These are phyloP conservation scores for Pseudopyrenochaeta lycopersici DNA, from an alignment of 2,329 filamentous ascomycete species.

Conservation along the genomic window DNA sequence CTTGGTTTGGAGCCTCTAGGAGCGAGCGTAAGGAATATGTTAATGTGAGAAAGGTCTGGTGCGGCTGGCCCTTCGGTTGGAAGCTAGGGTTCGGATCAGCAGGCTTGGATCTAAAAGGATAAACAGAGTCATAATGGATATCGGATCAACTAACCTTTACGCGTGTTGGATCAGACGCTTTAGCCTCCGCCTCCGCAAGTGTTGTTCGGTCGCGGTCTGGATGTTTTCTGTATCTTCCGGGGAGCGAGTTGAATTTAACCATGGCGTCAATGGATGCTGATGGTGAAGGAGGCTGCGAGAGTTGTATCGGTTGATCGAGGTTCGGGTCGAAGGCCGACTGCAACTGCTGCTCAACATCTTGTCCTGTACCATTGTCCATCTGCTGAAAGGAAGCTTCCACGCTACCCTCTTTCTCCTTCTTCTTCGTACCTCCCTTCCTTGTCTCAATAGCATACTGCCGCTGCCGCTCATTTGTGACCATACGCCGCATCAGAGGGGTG, in stretches of 20 bases:
- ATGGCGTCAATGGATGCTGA: background rate
- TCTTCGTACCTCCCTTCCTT: conserved; percentile 58
- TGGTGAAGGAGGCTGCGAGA: conserved; percentile 4
- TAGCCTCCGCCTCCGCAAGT: background rate
- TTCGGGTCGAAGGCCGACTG: conserved; percentile 16
- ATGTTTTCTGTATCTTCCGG: background rate
- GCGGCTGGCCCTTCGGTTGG: conserved; percentile 11
- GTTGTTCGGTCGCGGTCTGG: background rate
- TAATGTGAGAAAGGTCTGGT: conserved; percentile 55
- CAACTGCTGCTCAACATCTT: conserved; percentile 20
- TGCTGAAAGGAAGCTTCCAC: conserved; percentile 23
- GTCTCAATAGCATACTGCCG: conserved; percentile 66
- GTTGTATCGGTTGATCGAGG: conserved; percentile 4
- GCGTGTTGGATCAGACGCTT: background rate
- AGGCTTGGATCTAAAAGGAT: background rate
- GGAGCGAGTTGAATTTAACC: background rate
- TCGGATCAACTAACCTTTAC: conserved; percentile 2
- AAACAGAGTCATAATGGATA: background rate
- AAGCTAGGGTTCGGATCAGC: conserved; percentile 8
- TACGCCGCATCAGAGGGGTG: conserved; percentile 65
- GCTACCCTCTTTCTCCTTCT: conserved; percentile 36
- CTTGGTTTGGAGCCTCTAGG: conserved; percentile 65
- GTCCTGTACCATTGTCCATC: background rate
- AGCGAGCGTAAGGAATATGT: conserved; percentile 68
- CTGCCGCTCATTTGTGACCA: conserved; percentile 69